Evolutionary conservation across 345 rosid species (phyloP), one percentile per base, ranked within the genome.

Genomic region (Firmiana major): DNA sequence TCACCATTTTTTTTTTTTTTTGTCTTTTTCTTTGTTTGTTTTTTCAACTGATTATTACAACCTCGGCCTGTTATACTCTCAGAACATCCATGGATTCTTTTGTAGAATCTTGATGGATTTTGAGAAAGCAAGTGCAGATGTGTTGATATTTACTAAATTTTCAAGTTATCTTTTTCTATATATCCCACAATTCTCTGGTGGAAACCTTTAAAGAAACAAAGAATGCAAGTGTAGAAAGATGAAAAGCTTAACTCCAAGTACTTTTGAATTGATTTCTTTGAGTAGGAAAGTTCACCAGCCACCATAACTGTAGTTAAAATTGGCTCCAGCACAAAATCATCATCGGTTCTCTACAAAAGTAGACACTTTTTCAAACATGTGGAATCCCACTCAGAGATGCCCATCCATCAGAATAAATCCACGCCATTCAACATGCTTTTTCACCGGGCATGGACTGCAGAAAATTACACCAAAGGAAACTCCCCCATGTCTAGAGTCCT

Each of bases 41-140:
- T 70, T 31, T 31, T 48, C 57, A 24, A 60, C 75, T 75, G 34
- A 79, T 78, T 71, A 68, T 68, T 74, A 87, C 89, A 87, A 87
- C 92, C 92, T 84, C 90, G 86, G 85, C 88, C 58, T 85, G 89
- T 86, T 75, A 31, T 31, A 17, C 86, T 87, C 89, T 75, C 75
- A 45, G 80, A 81, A 81, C 81, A 74, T 80, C 40, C 0, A 24
- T 31, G 51, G 87, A 85, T 87, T 83, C 86, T 62, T 28, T 34
- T 7, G 46, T 48, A 76, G 89, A 84, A 82, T 84, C 87, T 74
- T 82, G 67, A 40, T 73, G 82, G 78, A 80, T 46, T 57, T 62
- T 73, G 85, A 74, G 85, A 79, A 76, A 75, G 26, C 86, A 79
- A 79, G 87, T 78, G 77, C 81, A 82, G 87, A 83, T 79, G 89